Evolutionary conservation across 2,329 filamentous ascomycete genomes (phyloP).

Genomic region (Aspergillus sp.): DNA sequence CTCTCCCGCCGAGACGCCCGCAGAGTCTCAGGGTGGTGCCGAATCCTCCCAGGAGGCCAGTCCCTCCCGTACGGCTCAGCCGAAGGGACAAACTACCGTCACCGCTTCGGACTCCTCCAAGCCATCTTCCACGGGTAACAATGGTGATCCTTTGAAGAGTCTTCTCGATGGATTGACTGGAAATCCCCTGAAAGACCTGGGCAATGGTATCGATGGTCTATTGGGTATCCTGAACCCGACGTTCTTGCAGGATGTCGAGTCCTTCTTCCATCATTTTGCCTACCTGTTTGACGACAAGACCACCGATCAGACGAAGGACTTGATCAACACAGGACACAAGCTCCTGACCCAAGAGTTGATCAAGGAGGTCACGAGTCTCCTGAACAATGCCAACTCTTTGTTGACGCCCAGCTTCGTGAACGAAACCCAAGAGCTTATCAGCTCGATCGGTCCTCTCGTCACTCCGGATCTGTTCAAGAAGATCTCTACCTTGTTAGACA

Average conservation of each 20-base stretch:
- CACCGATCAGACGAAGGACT: constrained; percentile 28
- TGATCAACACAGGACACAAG: constrained; percentile 24
- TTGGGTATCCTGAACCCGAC: constrained; percentile 29
- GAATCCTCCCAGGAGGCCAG: background rate
- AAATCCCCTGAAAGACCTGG: constrained; percentile 18
- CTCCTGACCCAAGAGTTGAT: constrained; percentile 26
- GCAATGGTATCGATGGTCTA: constrained; percentile 35
- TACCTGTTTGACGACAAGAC: constrained; percentile 33
- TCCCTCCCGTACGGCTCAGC: background rate
- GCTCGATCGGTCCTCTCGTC: constrained; percentile 14
- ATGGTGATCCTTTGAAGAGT: constrained; percentile 1
- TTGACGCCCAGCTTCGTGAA: constrained; percentile 23
- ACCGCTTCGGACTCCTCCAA: background rate
- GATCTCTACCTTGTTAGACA: constrained; percentile 14
- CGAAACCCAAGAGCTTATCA: constrained; percentile 24
- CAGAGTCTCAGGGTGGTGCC: background rate
- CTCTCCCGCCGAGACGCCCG: background rate
- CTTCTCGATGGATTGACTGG: constrained; percentile 15
- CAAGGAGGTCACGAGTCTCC: constrained; percentile 22
- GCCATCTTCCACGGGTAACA: constrained; percentile 2
- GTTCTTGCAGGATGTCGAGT: constrained; percentile 30
- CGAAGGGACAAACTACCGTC: background rate
- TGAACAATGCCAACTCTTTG: constrained; percentile 18
- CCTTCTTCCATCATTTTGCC: constrained; percentile 36
- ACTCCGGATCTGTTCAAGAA: constrained; percentile 18